Evolutionary conservation across 371 early-diverging fungal species (phyloP), one percentile per base, ranked within the genome.

Genomic region (Syncephalastrum racemosum): DNA sequence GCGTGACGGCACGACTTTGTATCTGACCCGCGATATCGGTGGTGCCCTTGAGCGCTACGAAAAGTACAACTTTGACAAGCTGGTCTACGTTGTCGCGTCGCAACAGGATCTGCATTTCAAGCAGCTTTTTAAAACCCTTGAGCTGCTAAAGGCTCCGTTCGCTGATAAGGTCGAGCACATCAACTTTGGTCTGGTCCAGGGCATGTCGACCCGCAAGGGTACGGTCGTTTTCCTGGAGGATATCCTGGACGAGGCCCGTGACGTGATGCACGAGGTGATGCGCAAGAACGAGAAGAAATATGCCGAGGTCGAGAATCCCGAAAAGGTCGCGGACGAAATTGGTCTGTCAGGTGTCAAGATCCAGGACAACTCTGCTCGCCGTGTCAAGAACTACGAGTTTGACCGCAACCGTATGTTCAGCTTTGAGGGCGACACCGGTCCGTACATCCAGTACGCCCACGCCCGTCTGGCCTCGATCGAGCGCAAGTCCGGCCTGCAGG

Each of bases 391-490:
- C 83, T 99, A 99, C 68, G 90, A 89, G 46, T 99, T 99, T 72
- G 87, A 96, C 74, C 94, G 94, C 90, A 82, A 83, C 58, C 90
- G 97, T 58, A 97, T 99, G 91, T 90, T 96, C 70, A 85, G 90
- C 56, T 97, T 97, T 67, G 98, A 98, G 75, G 99, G 99, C 53
- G 97, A 97, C 71, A 99, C 99, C 49, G 99, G 99, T 15, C 98
- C 99, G 44, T 99, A 99, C 77, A 83, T 99, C 18, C 99, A 99
- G 83, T 99, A 92, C 70, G 94, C 98, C 39, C 95, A 97, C 76
- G 91, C 97, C 42, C 96, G 99, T 70, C 81, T 97, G 27, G 90
- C 91, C 78, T 96, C 97, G 53, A 89, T 99, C 50, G 93, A 93
- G 77, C 95, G 97, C 68, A 89, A 83, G 69, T 76, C 85, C 22